Percentiles rank a stretch among this genome's conserved stretches.
These are phyloP conservation scores for Diaporthe humulicola DNA, from an alignment of 2,329 filamentous ascomycete species.

Conservation along the genomic window DNA sequence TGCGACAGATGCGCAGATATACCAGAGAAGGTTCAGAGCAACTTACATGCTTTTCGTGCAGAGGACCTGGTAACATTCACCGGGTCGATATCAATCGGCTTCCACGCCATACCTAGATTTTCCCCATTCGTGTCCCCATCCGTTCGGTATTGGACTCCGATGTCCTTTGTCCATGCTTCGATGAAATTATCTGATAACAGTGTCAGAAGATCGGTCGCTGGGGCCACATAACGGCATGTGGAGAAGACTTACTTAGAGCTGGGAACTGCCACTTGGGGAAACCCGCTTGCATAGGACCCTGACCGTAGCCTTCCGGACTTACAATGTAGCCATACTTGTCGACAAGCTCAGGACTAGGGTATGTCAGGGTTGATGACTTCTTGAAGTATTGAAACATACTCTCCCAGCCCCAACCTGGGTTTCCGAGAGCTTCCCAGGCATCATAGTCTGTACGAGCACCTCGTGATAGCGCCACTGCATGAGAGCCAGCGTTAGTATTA, in stretches of 20 bases:
- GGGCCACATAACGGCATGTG: too few relatives aligned
- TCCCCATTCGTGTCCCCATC: slow-evolving; percentile 19
- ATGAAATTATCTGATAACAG: slow-evolving; percentile 1
- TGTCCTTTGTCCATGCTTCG: slow-evolving; percentile 12
- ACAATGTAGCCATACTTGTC: slow-evolving; percentile 6
- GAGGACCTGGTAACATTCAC: slow-evolving; percentile 19
- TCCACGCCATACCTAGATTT: slow-evolving; percentile 16
- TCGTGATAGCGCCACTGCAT: slow-evolving; percentile 14
- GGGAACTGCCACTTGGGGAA: slow-evolving; percentile 22
- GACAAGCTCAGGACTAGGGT: slow-evolving; percentile 6
- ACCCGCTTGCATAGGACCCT: slow-evolving; percentile 23
- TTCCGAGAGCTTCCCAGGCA: slow-evolving; percentile 51
- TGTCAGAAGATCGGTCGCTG: neutral
- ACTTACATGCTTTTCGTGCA: slow-evolving; percentile 11
- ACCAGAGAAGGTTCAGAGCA: neutral
- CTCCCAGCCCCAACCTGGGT: slow-evolving; percentile 48
- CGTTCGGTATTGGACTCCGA: slow-evolving; percentile 19
- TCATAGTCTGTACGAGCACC: slow-evolving; percentile 46
- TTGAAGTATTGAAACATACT: slow-evolving; percentile 50
- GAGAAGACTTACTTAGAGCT: neutral
- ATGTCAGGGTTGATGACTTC: slow-evolving; percentile 41
- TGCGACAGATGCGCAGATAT: neutral
- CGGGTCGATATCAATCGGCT: slow-evolving; percentile 14
- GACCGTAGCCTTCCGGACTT: slow-evolving; percentile 13
- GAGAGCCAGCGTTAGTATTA: neutral